Conservation (phyloP, 768 basidiomycete genomes). For the Mycena vitilis region DNA sequence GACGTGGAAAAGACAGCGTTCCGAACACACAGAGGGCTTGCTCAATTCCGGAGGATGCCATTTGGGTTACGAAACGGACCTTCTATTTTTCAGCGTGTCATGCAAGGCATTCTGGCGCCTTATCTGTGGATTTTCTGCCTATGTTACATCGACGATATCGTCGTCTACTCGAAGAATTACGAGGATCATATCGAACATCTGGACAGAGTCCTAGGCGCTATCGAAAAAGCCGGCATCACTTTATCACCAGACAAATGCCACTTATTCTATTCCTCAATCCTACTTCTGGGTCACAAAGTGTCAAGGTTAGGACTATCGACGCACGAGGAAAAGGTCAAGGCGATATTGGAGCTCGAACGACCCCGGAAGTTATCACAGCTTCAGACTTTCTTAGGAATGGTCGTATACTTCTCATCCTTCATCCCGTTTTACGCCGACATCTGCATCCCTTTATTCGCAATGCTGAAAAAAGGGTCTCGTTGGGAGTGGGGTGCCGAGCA, state of each 20-base stretch:
- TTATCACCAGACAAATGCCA: not conserved
- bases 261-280: not conserved
- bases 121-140: not conserved
- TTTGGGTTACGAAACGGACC: not conserved
- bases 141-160: not conserved
- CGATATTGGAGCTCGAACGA: not conserved
- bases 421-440: not conserved
- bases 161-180: not conserved
- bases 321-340: not conserved
- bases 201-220: not conserved
- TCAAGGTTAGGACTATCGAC: not conserved
- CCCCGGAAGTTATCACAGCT: not conserved
- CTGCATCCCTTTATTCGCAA: not conserved
- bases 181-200: not conserved
- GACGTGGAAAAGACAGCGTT: not conserved
- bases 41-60: not conserved
- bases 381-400: not conserved
- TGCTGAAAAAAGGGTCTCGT: not conserved
- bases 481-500: not conserved
- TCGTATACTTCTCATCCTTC: not conserved
- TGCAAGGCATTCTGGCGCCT: not conserved
- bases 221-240: not conserved
- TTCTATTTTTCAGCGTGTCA: not conserved
- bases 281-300: not conserved
- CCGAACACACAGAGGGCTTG: not conserved